Evolutionary conservation across 2,329 filamentous ascomycete species (phyloP), one percentile per base, ranked within the genome.

Genomic region (Tolypocladium tropicale): DNA sequence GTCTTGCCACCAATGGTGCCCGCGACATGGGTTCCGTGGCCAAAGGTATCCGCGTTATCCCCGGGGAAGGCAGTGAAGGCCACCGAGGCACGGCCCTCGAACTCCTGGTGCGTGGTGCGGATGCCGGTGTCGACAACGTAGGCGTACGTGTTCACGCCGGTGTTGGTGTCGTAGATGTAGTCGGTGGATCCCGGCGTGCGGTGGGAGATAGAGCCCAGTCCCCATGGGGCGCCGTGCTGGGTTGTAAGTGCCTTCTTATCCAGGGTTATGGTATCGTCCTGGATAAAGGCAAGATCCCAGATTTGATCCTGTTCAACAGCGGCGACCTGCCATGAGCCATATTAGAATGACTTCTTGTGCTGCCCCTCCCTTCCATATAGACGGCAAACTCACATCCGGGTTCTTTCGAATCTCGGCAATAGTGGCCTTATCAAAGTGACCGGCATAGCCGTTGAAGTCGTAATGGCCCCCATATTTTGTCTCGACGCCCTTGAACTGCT

Each of bases 81-180:
- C 16, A 56, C 53, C 10, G 50, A 69, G n/a, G 80, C 81, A 55
- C 80, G 77, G 39, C 76, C 77, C 62, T 76, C 72, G 62, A 80
- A 83, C 64, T 82, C 75, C 37, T 63, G 62, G 68, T 87, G 84
- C 6, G 75, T 72, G 25, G 72, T 70, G 51, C 70, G 71, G 60
- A 86, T 80, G 61, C 84, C 84, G 5, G 82, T 85, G 68, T 87
- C 84, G 51, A 87, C 76, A 25, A 87, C 69, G 66, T 81, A 87
- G 50, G 76, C 78, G 34, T 79, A 84, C 61, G 80, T 80, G 39
- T 75, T 76, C 30, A 70, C 36, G 32, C 78, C 78, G 48, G 76
- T 76, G 21, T 69, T 70, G 55, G 69, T 70, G 64, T 82, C 78
- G 59, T 79, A 82, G 52, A 76, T 65, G 65, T 83, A 83, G 54